Conservation (phyloP, 2,329 filamentous ascomycete genomes). For the Thermothelomyces thermophilus region DNA sequence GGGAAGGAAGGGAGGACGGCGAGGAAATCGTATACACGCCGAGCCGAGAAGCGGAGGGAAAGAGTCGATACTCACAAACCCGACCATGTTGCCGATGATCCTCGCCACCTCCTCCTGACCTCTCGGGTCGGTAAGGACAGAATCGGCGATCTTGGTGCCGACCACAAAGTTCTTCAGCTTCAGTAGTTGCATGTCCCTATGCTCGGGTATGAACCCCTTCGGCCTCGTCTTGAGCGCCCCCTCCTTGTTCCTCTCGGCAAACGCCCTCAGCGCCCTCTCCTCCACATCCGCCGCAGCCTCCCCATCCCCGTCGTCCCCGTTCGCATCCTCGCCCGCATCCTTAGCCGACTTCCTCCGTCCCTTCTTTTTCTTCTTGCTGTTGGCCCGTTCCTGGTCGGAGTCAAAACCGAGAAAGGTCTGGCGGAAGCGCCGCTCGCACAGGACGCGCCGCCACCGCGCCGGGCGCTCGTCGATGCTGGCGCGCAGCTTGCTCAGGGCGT, state of each 20-base stretch:
- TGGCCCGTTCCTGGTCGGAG: no score
- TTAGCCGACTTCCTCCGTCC: slow-evolving; percentile 41
- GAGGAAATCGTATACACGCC: not conserved
- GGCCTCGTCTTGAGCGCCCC: slow-evolving; percentile 79
- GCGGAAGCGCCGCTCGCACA: slow-evolving; percentile 56
- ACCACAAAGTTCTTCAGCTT: slow-evolving; percentile 76
- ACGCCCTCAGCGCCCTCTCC: slow-evolving; percentile 59
- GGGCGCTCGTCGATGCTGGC: slow-evolving; percentile 69
- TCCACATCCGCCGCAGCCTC: slow-evolving; percentile 43
- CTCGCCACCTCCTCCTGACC: slow-evolving; percentile 59
- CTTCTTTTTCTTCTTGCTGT: not conserved
- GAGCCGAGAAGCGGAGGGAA: not conserved
- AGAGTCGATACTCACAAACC: slow-evolving; percentile 60
- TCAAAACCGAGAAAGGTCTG: slow-evolving; percentile 50
- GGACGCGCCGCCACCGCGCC: slow-evolving; percentile 58
- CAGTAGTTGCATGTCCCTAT: slow-evolving; percentile 67
- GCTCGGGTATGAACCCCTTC: slow-evolving; percentile 49
- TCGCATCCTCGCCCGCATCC: no score
- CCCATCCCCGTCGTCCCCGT: slow-evolving; percentile 42
- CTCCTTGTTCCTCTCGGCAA: slow-evolving; percentile 61
- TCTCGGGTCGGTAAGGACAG: slow-evolving; percentile 51
- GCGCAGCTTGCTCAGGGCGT: slow-evolving; percentile 60
- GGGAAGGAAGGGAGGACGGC: slow-evolving; percentile 4
- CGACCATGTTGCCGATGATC: slow-evolving; percentile 61
- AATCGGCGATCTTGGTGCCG: slow-evolving; percentile 58